A percentile compares a stretch with the other conserved stretches of the same genome.
phyloP scores from a whole-genome alignment of 495 filamentous ascomycete species.

The Podospora bellae-mahoneyi region DNA sequence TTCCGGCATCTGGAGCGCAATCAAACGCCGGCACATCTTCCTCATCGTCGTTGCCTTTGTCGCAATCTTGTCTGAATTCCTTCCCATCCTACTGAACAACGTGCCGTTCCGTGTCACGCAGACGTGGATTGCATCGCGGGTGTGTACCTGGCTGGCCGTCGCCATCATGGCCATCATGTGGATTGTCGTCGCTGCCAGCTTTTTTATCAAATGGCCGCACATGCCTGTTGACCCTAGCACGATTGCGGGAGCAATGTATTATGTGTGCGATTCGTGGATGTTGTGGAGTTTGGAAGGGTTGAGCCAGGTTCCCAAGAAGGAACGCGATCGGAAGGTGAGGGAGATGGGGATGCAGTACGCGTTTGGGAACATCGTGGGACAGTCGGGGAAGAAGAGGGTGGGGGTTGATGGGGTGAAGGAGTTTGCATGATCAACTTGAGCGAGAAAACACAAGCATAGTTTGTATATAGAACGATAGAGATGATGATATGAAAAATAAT shows the following conservation, averaged over 20 bases:
- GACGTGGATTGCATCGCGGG: constrained; percentile 30
- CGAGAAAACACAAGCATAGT: not conserved
- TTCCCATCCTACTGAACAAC: constrained; percentile 37
- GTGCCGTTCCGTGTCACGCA: constrained; percentile 36
- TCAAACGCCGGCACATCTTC: constrained; percentile 30
- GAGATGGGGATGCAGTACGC: constrained; percentile 18
- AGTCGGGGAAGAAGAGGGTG: constrained; percentile 18
- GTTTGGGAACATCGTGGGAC: constrained; percentile 22
- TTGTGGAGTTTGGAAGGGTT: constrained; percentile 23
- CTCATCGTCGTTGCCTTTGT: constrained; percentile 30
- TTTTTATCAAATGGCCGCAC: constrained; percentile 28
- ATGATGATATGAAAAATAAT: not conserved
- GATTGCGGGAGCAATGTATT: constrained; percentile 28
- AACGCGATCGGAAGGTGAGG: constrained; percentile 19
- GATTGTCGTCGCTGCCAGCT: constrained; percentile 28
- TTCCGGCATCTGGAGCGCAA: constrained; percentile 31
- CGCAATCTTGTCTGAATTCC: constrained; percentile 35
- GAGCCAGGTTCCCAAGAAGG: constrained; percentile 18
- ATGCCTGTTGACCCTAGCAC: constrained; percentile 31
- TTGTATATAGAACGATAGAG: not conserved
- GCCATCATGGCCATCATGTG: constrained; percentile 38
- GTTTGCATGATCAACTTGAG: not conserved
- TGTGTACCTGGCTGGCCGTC: constrained; percentile 35
- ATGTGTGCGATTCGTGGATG: constrained; percentile 29
- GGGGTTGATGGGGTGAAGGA: constrained; percentile 25